A percentile compares a stretch with the other conserved stretches of the same genome.
Evolutionary conservation across 352 stramenopile genomes (phyloP).

Genomic region (Globisporangium nagaii): DNA sequence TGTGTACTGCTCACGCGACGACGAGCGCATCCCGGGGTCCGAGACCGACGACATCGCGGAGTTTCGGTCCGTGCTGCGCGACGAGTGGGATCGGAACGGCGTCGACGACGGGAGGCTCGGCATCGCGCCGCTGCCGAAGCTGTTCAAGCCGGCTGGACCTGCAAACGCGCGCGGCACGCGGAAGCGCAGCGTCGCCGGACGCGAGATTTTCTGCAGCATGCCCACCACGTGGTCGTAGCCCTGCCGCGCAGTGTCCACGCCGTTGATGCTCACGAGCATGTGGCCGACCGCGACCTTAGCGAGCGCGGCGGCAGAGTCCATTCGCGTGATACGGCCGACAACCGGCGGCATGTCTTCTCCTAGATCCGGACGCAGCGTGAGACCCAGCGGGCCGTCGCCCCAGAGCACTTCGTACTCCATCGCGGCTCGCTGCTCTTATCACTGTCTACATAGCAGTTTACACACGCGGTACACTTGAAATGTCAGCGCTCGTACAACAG

Average conservation of each 20-base stretch:
- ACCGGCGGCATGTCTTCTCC: slow-evolving; percentile 86
- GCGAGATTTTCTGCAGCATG: slow-evolving; percentile 78
- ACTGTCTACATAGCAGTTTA: not conserved
- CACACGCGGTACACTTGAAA: too few relatives aligned
- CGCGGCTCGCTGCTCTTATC: not conserved
- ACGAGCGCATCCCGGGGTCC: slow-evolving; percentile 24
- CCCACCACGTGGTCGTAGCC: slow-evolving; percentile 81
- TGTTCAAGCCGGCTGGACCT: not conserved
- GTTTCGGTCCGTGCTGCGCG: slow-evolving; percentile 12
- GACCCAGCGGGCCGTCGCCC: slow-evolving; percentile 73
- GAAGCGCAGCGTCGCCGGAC: slow-evolving; percentile 77
- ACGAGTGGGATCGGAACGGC: slow-evolving; percentile 17
- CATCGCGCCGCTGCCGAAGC: slow-evolving; percentile 1
- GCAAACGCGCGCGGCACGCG: slow-evolving; percentile 58
- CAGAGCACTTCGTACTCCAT: slow-evolving; percentile 89
- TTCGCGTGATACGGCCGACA: slow-evolving; percentile 82
- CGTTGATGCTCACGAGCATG: slow-evolving; percentile 89
- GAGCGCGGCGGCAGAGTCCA: slow-evolving; percentile 73
- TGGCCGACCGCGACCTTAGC: slow-evolving; percentile 78
- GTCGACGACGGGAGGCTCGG: slow-evolving; percentile 25
- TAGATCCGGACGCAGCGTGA: slow-evolving; percentile 79
- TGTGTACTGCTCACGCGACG: slow-evolving; percentile 78
- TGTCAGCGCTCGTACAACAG: too few relatives aligned
- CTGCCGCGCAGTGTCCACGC: slow-evolving; percentile 78
- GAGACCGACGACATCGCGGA: slow-evolving; percentile 35